phyloP scores from a whole-genome alignment of 169 alveolate species.

The Plasmodium berghei region DNA sequence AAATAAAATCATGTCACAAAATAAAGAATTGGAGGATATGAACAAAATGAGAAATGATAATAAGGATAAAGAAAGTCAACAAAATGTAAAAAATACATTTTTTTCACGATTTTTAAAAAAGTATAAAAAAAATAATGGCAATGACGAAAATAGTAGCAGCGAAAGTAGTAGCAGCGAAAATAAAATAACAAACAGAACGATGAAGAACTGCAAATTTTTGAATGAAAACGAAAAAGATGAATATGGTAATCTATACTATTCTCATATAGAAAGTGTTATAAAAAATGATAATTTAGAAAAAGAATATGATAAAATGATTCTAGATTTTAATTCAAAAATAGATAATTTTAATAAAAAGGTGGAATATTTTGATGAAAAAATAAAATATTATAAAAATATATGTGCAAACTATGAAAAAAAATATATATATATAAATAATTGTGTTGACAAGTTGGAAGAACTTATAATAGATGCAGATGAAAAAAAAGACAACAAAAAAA shows the following conservation, averaged over 20 bases:
- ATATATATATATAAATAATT: background rate
- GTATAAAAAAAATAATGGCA: too few relatives aligned
- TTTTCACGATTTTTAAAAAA: too few relatives aligned
- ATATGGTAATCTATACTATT: constrained; percentile 13
- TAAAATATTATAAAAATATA: constrained; percentile 25
- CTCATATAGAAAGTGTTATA: constrained; percentile 18
- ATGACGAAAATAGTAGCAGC: background rate
- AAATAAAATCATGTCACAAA: background rate
- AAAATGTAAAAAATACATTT: too few relatives aligned
- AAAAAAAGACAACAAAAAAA: background rate
- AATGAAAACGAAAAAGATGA: background rate
- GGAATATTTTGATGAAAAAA: constrained; percentile 27
- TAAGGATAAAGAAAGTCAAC: background rate
- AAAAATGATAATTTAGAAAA: constrained; percentile 39
- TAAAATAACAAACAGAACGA: background rate
- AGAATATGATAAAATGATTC: constrained; percentile 21
- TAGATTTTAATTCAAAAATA: constrained; percentile 8
- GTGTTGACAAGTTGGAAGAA: constrained; percentile 8
- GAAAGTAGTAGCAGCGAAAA: background rate
- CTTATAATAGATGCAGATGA: constrained; percentile 8
- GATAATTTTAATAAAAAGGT: constrained; percentile 1
- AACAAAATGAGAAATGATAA: background rate
- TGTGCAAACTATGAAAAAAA: constrained; percentile 15
- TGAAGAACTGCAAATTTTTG: background rate
- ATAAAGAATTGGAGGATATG: background rate